A percentile compares a stretch with the other conserved stretches of the same genome.
Conservation (phyloP, 352 stramenopile species). For the Globisporangium heterothallicum region DNA sequence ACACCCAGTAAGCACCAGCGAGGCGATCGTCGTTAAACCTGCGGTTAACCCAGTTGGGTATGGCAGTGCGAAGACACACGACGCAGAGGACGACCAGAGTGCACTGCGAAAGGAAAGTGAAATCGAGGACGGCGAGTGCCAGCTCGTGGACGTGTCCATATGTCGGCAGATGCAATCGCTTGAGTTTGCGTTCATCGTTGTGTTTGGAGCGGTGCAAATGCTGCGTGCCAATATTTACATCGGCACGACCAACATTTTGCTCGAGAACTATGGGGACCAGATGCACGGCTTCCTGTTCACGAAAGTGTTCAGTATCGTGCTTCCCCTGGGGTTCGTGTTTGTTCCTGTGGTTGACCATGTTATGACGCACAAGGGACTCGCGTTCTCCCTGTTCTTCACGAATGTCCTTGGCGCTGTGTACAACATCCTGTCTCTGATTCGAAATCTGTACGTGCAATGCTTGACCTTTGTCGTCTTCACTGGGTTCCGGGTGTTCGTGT, state of each 20-base stretch:
- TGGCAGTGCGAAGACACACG: not conserved
- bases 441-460: conserved; percentile 53
- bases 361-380: conserved; percentile 61
- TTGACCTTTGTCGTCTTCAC: conserved; percentile 79
- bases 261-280: conserved; percentile 77
- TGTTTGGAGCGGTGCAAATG: conserved; percentile 67
- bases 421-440: conserved; percentile 66
- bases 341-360: conserved; percentile 81
- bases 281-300: conserved; percentile 64
- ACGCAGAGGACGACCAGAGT: not conserved
- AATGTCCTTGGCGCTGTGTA: conserved; percentile 66
- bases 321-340: conserved; percentile 81
- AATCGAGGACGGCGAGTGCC: conserved; percentile 15
- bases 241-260: conserved; percentile 77
- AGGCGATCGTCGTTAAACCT: not conserved
- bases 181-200: conserved; percentile 73
- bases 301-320: conserved; percentile 80
- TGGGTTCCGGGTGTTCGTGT: conserved; percentile 80
- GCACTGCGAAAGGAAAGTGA: not conserved
- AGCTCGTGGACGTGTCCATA: conserved; percentile 52
- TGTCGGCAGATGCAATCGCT: conserved; percentile 65
- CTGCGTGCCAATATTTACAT: conserved; percentile 82
- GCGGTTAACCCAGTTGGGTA: not conserved
- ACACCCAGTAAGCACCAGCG: conserved; percentile 16
- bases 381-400: conserved; percentile 62